Evolutionary conservation across 148 eudicot genomes (phyloP).

Genomic region (Heliamphora exappendiculata): DNA sequence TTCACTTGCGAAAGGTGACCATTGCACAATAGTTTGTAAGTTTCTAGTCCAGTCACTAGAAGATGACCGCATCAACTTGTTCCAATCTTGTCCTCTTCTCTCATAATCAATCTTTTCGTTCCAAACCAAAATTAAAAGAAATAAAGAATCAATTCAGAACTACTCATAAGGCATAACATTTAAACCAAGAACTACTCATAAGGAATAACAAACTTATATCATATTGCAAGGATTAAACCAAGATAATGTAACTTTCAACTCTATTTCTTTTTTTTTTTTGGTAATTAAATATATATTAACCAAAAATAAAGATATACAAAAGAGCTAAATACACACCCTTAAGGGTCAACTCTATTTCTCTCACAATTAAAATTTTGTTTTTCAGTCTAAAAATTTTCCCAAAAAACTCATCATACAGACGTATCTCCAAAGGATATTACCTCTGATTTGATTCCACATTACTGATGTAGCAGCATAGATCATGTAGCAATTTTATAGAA

Average conservation of each 20-base stretch:
- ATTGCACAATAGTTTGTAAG: conserved; percentile 45
- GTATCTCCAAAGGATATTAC: too few species aligned
- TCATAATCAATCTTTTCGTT: conserved; percentile 47
- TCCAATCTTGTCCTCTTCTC: conserved; percentile 52
- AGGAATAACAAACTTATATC: neutral
- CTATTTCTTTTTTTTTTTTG: neutral
- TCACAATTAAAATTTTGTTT: too few species aligned
- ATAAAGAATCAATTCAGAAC: neutral
- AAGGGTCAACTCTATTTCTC: too few species aligned
- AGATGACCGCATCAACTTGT: conserved; percentile 35
- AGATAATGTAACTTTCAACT: neutral
- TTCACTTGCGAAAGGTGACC: conserved; percentile 72
- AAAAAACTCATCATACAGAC: too few species aligned
- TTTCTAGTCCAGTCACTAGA: conserved; percentile 53
- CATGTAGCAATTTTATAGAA: too few species aligned
- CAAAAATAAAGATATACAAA: too few species aligned
- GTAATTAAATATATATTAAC: too few species aligned
- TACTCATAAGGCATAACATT: neutral
- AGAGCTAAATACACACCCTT: too few species aligned
- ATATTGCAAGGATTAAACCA: neutral
- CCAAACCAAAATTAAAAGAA: neutral
- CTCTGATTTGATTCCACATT: too few species aligned
- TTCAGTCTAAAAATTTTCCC: too few species aligned
- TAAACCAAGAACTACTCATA: neutral
- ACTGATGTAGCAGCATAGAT: too few species aligned